Percentiles rank a stretch among this genome's conserved stretches.
Evolutionary conservation across 306 rosid species (phyloP).

Genomic region (Vigna hirtella): DNA sequence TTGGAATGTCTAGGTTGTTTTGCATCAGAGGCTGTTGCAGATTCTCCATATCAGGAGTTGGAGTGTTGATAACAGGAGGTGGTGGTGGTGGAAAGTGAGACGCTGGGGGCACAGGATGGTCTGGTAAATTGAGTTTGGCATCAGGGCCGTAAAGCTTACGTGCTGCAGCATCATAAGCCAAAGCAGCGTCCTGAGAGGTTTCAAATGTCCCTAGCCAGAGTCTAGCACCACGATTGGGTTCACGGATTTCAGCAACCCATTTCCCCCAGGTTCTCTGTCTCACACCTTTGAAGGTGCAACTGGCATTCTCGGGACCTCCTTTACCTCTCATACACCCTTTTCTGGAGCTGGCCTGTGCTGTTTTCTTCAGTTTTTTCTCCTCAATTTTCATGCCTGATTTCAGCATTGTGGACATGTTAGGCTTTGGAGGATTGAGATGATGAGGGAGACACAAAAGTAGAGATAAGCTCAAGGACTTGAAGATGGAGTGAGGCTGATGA

Average conservation of each 20-base stretch:
- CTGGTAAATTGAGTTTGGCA: conserved; percentile 86
- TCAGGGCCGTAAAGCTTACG: conserved; percentile 76
- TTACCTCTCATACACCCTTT: conserved; percentile 96
- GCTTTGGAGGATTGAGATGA: background rate
- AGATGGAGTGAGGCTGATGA: background rate
- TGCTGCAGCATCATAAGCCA: conserved; percentile 86
- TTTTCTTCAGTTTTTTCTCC: conserved; percentile 51
- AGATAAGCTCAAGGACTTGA: conserved; percentile 13
- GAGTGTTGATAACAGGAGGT: conserved; percentile 9
- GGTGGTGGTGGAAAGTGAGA: conserved; percentile 17
- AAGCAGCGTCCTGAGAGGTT: conserved; percentile 79
- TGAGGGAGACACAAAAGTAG: background rate
- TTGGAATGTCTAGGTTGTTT: background rate
- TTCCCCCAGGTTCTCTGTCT: conserved; percentile 98
- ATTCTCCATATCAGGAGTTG: conserved; percentile 15
- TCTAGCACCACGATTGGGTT: conserved; percentile 89
- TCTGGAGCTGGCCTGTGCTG: conserved; percentile 76
- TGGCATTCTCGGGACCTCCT: conserved; percentile 90
- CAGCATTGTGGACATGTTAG: conserved; percentile 39
- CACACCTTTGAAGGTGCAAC: conserved; percentile 88
- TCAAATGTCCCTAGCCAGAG: conserved; percentile 95
- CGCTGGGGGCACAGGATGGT: conserved; percentile 4
- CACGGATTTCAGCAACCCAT: conserved; percentile 98
- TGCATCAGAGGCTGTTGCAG: conserved; percentile 19
- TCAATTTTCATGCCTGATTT: conserved; percentile 42